Percentiles rank a stretch among this genome's conserved stretches.
Evolutionary conservation across 2,329 filamentous ascomycete genomes (phyloP).

Genomic region (Fusarium tricinctum): DNA sequence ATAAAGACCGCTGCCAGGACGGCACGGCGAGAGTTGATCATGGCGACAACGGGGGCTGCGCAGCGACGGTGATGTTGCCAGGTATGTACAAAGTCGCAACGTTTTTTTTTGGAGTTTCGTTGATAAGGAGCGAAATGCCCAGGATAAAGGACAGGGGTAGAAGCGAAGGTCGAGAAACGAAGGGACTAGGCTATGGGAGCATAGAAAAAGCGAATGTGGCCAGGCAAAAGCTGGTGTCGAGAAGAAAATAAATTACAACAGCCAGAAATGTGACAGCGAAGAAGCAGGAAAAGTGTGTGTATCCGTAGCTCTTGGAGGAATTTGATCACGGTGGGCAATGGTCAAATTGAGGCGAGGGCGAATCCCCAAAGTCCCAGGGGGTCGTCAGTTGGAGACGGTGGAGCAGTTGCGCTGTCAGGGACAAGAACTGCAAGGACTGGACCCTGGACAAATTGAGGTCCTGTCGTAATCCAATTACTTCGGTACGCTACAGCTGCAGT

Average conservation of each 20-base stretch:
- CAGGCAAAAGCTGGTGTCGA: slow-evolving; percentile 30
- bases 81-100: slow-evolving; percentile 26
- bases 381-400: slow-evolving; percentile 47
- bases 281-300: slow-evolving; percentile 29
- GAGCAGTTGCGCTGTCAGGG: slow-evolving; percentile 10
- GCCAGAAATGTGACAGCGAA: slow-evolving; percentile 31
- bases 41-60: slow-evolving; percentile 62
- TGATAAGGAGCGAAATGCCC: slow-evolving; percentile 40
- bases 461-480: slow-evolving; percentile 39
- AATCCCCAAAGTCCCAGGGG: slow-evolving; percentile 39
- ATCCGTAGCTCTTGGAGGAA: slow-evolving; percentile 10
- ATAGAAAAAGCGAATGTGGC: slow-evolving; percentile 41
- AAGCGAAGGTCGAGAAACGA: slow-evolving; percentile 37
- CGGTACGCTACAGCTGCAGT: slow-evolving; percentile 16
- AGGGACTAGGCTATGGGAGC: slow-evolving; percentile 38
- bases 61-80: slow-evolving; percentile 30
- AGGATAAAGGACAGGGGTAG: slow-evolving; percentile 37
- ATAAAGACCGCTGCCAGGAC: slow-evolving; percentile 78
- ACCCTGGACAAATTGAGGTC: slow-evolving; percentile 39
- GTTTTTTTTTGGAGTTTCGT: slow-evolving; percentile 41
- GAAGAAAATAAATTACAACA: slow-evolving; percentile 28
- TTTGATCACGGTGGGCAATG: slow-evolving; percentile 29
- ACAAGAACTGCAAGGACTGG: slow-evolving; percentile 18
- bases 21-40: slow-evolving; percentile 85
- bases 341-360: slow-evolving; percentile 37